Evolutionary conservation across 1,139 yeast genomes (phyloP), one percentile per base, ranked within the genome.

Genomic region (Hyphopichia buzzinii): DNA sequence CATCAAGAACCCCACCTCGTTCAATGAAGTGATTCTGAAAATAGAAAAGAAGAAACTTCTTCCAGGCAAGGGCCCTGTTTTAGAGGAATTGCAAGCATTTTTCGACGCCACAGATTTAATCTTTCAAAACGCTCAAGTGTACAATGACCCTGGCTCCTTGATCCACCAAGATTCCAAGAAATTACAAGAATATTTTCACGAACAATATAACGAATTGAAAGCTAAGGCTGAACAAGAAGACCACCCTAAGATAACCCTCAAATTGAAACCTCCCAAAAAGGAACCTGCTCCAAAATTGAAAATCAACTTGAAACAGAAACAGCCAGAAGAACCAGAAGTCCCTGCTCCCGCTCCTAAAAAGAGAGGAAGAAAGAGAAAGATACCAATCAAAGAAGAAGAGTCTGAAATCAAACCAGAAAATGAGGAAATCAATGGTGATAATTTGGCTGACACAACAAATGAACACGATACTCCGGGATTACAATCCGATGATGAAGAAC

Each of bases 1-100:
- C 11, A 76, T 81, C 23, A 64, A 72, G 31, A 64, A 64, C 31
- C 87, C 86, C 16, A 77, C 80, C 43, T 74, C 85, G 1, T 71
- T 81, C 48, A 67, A 67, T 34, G 59, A 64, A 31, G 69, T 81
- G 11, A 58, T 67, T 36, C 66, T 67, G 32, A 31, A 49, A 17
- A 49, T 79, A 23, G 71, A 69, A 16, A 57, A 56, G n/a, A 72
- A 70, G 15, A 60, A 64, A 17, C 68, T 69, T 17, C 58, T 67
- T 34, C 46, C 53, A n/a, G 47, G 58, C 4, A 55, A 56, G 24
- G 46, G 43, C 23, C 45, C 66, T 0, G 38, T 61, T 5, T 40
- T 71, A 34, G 67, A 70, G 2, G 72, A 74, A 39, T 64, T 79
- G 30, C 62, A 64, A 37, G 68, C 66, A 30, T 76, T 80, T 46